These are phyloP conservation scores for Arabis alpina DNA, from an alignment of 345 rosid genomes.

Conservation along the genomic window DNA sequence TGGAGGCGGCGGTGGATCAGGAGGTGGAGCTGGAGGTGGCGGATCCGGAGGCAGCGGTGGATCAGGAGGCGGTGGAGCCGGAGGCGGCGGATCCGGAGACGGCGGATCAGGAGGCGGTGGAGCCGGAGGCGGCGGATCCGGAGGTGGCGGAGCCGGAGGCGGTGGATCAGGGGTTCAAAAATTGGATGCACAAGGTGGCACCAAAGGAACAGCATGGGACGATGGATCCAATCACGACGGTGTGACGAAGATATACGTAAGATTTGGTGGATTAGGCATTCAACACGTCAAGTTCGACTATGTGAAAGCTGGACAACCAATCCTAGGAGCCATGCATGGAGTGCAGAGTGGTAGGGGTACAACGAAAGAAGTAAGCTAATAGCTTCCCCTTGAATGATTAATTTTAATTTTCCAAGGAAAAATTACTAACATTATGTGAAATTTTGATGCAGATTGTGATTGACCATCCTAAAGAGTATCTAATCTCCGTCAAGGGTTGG, in stretches of 20 bases:
- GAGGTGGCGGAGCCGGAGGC: background rate
- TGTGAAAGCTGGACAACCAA: conserved; percentile 30
- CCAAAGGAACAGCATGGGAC: conserved; percentile 37
- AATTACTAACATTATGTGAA: background rate
- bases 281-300: conserved; percentile 28
- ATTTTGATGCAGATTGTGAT: conserved; percentile 19
- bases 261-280: conserved; percentile 1
- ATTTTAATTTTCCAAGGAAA: too few species aligned
- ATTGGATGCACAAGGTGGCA: conserved; percentile 34
- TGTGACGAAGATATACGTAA: conserved; percentile 23
- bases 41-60: background rate
- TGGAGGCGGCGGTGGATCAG: background rate
- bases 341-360: background rate
- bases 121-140: background rate
- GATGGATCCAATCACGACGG: conserved; percentile 42
- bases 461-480: conserved; percentile 28
- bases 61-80: background rate
- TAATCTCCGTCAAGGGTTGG: conserved; percentile 37
- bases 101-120: background rate
- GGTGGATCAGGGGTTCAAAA: conserved; percentile 12
- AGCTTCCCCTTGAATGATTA: too few species aligned
- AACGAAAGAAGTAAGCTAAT: conserved; percentile 5
- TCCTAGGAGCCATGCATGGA: conserved; percentile 23
- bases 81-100: background rate
- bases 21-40: background rate